Percentiles rank a stretch among this genome's conserved stretches.
Conservation (phyloP, 345 rosid species). For the Gossypium longicalyx region DNA sequence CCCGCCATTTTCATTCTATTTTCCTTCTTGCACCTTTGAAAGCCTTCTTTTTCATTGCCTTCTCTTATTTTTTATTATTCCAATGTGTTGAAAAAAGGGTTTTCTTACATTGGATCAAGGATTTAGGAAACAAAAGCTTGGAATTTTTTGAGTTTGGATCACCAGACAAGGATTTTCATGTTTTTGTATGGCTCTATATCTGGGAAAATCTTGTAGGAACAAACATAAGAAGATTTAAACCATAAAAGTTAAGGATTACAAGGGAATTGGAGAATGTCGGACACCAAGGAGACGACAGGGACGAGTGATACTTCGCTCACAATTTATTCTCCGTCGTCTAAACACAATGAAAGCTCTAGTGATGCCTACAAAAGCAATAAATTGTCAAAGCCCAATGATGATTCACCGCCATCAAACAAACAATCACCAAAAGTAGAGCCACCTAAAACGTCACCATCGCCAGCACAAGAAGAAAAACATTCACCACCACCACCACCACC, state of each 20-base stretch:
- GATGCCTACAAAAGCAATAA: background rate
- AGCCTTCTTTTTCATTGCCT: background rate
- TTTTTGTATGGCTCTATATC: background rate
- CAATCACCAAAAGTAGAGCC: background rate
- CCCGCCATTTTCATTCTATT: background rate
- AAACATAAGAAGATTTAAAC: too few species aligned
- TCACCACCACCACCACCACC: background rate
- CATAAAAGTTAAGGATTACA: background rate
- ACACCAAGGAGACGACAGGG: conserved; percentile 27
- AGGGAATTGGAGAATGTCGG: conserved; percentile 28
- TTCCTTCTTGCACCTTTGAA: conserved; percentile 13
- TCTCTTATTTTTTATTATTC: background rate
- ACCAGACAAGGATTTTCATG: background rate
- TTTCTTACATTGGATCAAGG: background rate
- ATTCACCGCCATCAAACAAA: background rate
- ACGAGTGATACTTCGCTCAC: conserved; percentile 16
- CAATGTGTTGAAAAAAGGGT: background rate
- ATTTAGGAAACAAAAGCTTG: background rate
- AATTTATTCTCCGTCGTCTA: background rate
- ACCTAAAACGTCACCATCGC: conserved; percentile 6
- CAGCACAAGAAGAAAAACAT: background rate
- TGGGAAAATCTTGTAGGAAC: background rate
- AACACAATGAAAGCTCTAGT: background rate
- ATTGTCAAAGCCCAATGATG: background rate
- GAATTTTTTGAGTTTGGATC: background rate